phyloP scores from a whole-genome alignment of 2,329 filamentous ascomycete species.

The Rugonectria rugulosa region DNA sequence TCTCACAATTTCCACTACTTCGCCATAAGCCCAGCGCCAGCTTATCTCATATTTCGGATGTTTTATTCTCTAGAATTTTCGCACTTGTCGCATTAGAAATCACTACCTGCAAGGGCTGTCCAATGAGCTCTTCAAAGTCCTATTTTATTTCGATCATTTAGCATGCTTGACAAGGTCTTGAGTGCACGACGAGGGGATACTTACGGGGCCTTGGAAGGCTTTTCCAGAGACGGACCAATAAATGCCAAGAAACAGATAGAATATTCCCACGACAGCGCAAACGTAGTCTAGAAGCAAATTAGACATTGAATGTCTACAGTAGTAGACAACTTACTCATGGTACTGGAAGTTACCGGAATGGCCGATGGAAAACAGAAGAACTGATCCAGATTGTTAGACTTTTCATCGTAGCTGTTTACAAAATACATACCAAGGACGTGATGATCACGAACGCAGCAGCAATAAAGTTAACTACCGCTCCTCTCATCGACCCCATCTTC shows the following conservation, averaged over 20 bases:
- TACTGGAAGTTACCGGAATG: slow-evolving; percentile 11
- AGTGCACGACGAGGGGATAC: not conserved
- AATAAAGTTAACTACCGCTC: slow-evolving; percentile 17
- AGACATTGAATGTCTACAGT: not conserved
- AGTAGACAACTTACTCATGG: slow-evolving; percentile 13
- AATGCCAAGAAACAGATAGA: not conserved
- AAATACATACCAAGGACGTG: slow-evolving; percentile 42
- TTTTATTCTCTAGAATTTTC: not conserved
- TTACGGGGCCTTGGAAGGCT: slow-evolving; percentile 1
- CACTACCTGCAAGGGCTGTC: not conserved
- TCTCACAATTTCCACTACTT: too few species aligned
- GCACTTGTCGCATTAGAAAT: not conserved
- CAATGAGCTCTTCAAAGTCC: not conserved
- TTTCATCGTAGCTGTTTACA: not conserved
- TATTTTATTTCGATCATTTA: not conserved
- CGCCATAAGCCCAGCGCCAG: too few species aligned
- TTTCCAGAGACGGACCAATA: slow-evolving; percentile 2
- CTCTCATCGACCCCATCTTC: slow-evolving; percentile 39
- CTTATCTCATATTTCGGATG: too few species aligned
- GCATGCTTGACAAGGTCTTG: not conserved
- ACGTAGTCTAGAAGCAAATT: not conserved
- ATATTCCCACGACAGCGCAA: not conserved
- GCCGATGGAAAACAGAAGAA: slow-evolving; percentile 21
- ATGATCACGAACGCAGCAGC: slow-evolving; percentile 44
- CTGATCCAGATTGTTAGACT: not conserved